Percentiles rank a stretch among this genome's conserved stretches.
These are phyloP conservation scores for Madurella fahalii DNA, from an alignment of 2,329 filamentous ascomycete species.

Conservation along the genomic window DNA sequence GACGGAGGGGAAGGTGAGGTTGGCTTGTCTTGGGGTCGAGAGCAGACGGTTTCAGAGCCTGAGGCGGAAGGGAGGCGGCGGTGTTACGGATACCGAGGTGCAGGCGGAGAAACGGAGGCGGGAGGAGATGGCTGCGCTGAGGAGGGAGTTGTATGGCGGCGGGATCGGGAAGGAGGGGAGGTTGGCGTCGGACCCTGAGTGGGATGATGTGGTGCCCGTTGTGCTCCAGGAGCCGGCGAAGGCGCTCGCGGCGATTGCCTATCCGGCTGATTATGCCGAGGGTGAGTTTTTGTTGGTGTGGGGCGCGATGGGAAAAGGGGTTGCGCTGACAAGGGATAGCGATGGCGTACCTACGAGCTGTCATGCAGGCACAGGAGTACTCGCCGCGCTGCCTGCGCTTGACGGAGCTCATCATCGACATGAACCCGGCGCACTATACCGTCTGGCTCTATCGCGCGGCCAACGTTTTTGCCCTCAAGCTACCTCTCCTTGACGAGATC, in stretches of 20 bases:
- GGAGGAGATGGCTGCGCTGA: constrained; percentile 48
- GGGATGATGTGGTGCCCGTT: constrained; percentile 81
- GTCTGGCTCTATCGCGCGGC: constrained; percentile 95
- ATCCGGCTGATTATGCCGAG: constrained; percentile 84
- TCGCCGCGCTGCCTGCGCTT: constrained; percentile 73
- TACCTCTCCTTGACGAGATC: constrained; percentile 67
- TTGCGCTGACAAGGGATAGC: constrained; percentile 42
- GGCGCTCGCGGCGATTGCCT: constrained; percentile 88
- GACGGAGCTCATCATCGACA: constrained; percentile 82
- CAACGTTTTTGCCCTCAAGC: constrained; percentile 63
- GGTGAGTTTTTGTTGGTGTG: constrained; percentile 39
- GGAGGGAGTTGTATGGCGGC: constrained; percentile 49
- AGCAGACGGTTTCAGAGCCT: constrained; percentile 43
- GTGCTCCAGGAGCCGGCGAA: constrained; percentile 77
- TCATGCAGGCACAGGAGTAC: constrained; percentile 86
- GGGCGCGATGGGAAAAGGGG: too few relatives aligned
- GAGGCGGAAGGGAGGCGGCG: constrained; percentile 30
- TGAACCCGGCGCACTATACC: constrained; percentile 97
- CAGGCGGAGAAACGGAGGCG: constrained; percentile 45
- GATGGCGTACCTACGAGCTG: constrained; percentile 86
- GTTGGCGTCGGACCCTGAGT: constrained; percentile 67
- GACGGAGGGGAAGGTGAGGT: constrained; percentile 38
- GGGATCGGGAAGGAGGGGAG: constrained; percentile 41
- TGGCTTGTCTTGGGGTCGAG: constrained; percentile 41
- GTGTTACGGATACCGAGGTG: constrained; percentile 38